Percentiles rank a stretch among this genome's conserved stretches.
Evolutionary conservation across 176 grass and related monocot species (phyloP).

Genomic region (Rhipidocladum racemiflorum): DNA sequence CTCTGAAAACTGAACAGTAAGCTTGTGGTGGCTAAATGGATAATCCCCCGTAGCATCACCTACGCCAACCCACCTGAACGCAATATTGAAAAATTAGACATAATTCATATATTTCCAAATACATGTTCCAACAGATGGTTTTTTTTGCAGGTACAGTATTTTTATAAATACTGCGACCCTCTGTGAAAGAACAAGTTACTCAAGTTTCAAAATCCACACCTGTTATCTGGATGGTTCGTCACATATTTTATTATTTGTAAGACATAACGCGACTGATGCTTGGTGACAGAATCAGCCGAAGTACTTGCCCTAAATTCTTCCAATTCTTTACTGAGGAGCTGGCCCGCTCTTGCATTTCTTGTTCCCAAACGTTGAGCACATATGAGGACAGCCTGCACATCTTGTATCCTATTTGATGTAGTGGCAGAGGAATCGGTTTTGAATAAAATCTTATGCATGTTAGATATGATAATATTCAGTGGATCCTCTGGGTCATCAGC

Average conservation of each 20-base stretch:
- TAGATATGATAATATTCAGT: slow-evolving; percentile 93
- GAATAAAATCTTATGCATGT: slow-evolving; percentile 96
- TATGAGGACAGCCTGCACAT: slow-evolving; percentile 90
- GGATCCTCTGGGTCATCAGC: slow-evolving; percentile 99
- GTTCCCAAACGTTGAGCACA: slow-evolving; percentile 79
- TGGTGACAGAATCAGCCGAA: slow-evolving; percentile 81
- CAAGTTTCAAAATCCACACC: slow-evolving; percentile 43
- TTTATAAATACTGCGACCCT: slow-evolving; percentile 1
- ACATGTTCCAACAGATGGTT: neutral
- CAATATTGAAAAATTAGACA: slow-evolving; percentile 35
- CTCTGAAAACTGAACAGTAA: slow-evolving; percentile 93
- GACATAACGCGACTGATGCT: slow-evolving; percentile 94
- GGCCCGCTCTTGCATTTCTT: slow-evolving; percentile 82
- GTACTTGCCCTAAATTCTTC: slow-evolving; percentile 82
- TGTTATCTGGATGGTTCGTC: slow-evolving; percentile 76
- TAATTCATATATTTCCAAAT: slow-evolving; percentile 8
- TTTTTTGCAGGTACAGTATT: neutral
- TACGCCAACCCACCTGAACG: slow-evolving; percentile 88
- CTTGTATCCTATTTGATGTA: slow-evolving; percentile 87
- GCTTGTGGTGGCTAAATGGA: slow-evolving; percentile 97
- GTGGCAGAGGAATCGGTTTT: slow-evolving; percentile 70
- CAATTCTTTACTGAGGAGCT: slow-evolving; percentile 85
- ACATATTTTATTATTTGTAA: slow-evolving; percentile 91
- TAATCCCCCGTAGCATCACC: slow-evolving; percentile 93
- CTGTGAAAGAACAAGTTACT: neutral